phyloP scores from a whole-genome alignment of 495 filamentous ascomycete genomes.

The Lentithecium fluviatile region DNA sequence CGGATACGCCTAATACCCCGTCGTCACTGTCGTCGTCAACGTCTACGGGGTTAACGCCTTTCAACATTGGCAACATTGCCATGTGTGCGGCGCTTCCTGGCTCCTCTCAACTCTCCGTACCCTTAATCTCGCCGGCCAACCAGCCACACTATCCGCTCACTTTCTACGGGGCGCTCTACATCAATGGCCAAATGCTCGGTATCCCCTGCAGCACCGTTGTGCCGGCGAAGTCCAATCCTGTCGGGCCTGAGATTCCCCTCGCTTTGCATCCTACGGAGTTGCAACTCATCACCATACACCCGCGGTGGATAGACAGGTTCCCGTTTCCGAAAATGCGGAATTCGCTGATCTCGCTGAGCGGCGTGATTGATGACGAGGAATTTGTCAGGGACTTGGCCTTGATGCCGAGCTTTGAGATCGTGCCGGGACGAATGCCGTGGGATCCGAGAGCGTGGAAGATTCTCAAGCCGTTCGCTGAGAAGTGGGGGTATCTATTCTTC shows the following conservation, averaged over 20 bases:
- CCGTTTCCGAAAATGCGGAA: slow-evolving; percentile 31
- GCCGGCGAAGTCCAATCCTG: slow-evolving; percentile 15
- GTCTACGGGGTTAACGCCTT: not conserved
- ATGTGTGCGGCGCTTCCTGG: not conserved
- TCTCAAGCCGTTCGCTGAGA: slow-evolving; percentile 22
- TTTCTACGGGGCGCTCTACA: slow-evolving; percentile 19
- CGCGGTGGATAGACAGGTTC: slow-evolving; percentile 27
- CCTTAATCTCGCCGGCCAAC: not conserved
- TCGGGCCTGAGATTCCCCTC: slow-evolving; percentile 2
- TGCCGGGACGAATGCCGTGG: slow-evolving; percentile 22
- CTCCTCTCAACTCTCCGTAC: not conserved
- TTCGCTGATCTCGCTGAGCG: slow-evolving; percentile 20
- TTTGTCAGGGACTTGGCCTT: slow-evolving; percentile 24
- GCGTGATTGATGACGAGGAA: slow-evolving; percentile 29
- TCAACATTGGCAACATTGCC: slow-evolving; percentile 9
- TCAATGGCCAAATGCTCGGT: slow-evolving; percentile 28
- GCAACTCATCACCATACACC: slow-evolving; percentile 23
- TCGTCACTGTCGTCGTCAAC: no score
- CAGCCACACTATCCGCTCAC: slow-evolving; percentile 10
- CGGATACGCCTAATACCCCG: not conserved
- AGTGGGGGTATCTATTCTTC: slow-evolving; percentile 33
- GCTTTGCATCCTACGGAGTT: slow-evolving; percentile 22
- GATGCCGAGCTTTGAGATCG: slow-evolving; percentile 23
- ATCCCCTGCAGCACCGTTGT: slow-evolving; percentile 17
- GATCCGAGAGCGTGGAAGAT: slow-evolving; percentile 29